Evolutionary conservation across 352 stramenopile genomes (phyloP).

Genomic region (Globisporangium nagaii): DNA sequence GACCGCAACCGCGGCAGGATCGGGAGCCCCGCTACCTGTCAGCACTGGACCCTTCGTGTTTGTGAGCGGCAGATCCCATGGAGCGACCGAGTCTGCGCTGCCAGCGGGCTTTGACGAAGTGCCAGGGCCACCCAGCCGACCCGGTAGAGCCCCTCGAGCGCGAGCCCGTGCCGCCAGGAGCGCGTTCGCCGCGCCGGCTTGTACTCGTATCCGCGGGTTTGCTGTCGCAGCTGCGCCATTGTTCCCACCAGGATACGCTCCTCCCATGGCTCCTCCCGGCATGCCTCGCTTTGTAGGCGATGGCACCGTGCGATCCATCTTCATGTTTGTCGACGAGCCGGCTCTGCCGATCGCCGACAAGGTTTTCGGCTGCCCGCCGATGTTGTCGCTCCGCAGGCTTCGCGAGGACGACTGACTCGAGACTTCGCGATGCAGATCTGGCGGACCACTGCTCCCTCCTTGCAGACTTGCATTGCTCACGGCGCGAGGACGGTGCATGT

Average conservation of each 20-base stretch:
- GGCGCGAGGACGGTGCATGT: constrained; percentile 18
- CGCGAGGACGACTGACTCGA: constrained; percentile 44
- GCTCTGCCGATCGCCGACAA: constrained; percentile 5
- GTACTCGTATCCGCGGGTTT: constrained; percentile 32
- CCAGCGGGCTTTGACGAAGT: constrained; percentile 17
- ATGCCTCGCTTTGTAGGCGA: constrained; percentile 49
- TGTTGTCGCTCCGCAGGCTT: constrained; percentile 19
- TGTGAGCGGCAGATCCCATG: constrained; percentile 69
- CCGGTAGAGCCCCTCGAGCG: constrained; percentile 48
- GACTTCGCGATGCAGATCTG: constrained; percentile 39
- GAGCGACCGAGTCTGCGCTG: constrained; percentile 45
- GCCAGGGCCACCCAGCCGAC: constrained; percentile 42
- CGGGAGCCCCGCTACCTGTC: constrained; percentile 9
- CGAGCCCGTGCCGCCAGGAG: constrained; percentile 66
- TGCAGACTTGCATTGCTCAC: constrained; percentile 26
- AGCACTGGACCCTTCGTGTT: constrained; percentile 23
- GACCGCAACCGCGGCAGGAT: not conserved
- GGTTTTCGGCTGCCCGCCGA: not conserved
- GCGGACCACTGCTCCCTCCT: constrained; percentile 20
- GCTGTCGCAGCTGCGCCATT: constrained; percentile 9
- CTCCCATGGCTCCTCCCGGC: constrained; percentile 11
- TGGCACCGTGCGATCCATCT: constrained; percentile 27
- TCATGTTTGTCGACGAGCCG: constrained; percentile 12
- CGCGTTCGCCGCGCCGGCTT: constrained; percentile 54
- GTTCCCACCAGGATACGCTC: constrained; percentile 19